phyloP scores from a whole-genome alignment of 2,329 filamentous ascomycete species.

The Monosporascus ibericus region DNA sequence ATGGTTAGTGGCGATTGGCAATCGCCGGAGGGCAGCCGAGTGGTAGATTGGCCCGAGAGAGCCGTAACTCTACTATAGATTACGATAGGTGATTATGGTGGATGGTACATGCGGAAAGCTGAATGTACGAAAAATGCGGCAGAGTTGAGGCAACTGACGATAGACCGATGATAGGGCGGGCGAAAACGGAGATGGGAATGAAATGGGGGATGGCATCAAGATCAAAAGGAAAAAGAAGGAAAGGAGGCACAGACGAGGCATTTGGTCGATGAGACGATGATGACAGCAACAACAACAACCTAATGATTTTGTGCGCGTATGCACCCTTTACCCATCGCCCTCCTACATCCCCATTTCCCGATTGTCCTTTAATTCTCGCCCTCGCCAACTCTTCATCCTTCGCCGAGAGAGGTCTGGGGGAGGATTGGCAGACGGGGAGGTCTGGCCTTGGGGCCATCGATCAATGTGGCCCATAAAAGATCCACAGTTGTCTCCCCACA shows the following conservation, averaged over 20 bases:
- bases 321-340: background rate
- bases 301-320: background rate
- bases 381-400: background rate
- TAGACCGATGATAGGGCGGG: background rate
- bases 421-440: background rate
- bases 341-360: background rate
- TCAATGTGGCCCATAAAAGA: background rate
- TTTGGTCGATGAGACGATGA: background rate
- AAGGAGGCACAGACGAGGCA: background rate
- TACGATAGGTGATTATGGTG: background rate
- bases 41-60: background rate
- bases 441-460: background rate
- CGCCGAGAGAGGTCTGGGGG: background rate
- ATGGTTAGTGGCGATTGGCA: constrained; percentile 8
- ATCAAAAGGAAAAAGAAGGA: background rate
- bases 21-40: background rate
- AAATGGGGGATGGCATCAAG: background rate
- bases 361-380: background rate
- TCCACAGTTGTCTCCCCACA: background rate
- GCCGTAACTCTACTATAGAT: background rate
- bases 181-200: background rate
- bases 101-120: background rate
- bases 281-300: background rate
- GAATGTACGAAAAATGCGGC: background rate
- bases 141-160: background rate